These are phyloP conservation scores for Mucor irregularis DNA, from an alignment of 371 early-diverging fungal species.

Conservation along the genomic window DNA sequence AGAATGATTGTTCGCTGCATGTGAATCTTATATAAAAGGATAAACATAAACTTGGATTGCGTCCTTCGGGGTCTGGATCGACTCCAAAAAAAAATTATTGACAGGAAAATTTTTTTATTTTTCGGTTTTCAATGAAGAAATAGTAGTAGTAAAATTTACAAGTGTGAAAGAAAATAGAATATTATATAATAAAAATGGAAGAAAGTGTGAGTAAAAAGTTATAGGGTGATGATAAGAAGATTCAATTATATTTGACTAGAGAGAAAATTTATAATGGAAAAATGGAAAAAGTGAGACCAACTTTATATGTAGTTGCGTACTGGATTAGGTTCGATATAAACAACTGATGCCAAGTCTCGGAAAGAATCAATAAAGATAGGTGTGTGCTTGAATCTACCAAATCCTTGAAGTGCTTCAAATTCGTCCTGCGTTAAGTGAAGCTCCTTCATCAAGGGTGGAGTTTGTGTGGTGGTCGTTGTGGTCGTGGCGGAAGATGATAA, in stretches of 20 bases:
- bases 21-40: not conserved
- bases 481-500: conserved; percentile 32
- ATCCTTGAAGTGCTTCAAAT: conserved; percentile 48
- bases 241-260: too few relatives aligned
- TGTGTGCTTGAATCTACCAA: conserved; percentile 38
- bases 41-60: not conserved
- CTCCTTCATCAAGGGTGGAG: conserved; percentile 17
- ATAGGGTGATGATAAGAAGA: not conserved
- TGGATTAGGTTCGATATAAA: conserved; percentile 30
- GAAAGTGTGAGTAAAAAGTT: not conserved
- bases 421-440: conserved; percentile 43
- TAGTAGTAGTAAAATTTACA: too few relatives aligned
- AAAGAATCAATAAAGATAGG: conserved; percentile 40
- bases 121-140: not conserved
- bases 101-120: not conserved
- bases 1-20: too few relatives aligned
- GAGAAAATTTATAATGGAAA: too few relatives aligned
- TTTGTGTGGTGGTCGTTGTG: not conserved
- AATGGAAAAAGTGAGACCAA: too few relatives aligned
- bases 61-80: not conserved
- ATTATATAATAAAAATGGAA: not conserved
- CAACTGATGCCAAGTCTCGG: conserved; percentile 28
- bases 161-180: not conserved
- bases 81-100: not conserved
- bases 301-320: conserved; percentile 7